phyloP scores from a whole-genome alignment of 179 eudicot genomes.

The Beta lomatogona region DNA sequence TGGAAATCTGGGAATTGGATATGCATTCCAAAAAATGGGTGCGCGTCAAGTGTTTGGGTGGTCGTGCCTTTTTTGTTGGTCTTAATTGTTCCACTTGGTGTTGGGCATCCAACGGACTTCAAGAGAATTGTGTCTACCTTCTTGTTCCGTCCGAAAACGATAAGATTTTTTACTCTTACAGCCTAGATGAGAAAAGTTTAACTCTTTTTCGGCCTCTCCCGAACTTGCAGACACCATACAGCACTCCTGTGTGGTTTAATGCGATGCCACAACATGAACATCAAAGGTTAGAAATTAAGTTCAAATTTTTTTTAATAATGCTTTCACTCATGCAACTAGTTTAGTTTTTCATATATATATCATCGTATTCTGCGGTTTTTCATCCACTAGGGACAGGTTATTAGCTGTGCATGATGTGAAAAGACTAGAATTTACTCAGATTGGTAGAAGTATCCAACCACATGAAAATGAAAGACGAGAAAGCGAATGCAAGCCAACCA shows the following conservation, averaged over 20 bases:
- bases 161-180: background rate
- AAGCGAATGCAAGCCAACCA: background rate
- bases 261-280: slow-evolving; percentile 4
- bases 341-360: background rate
- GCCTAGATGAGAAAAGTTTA: slow-evolving; percentile 5
- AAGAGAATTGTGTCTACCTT: slow-evolving; percentile 24
- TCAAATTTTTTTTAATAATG: background rate
- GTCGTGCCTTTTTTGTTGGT: no score
- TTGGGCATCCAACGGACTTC: background rate
- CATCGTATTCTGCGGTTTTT: background rate
- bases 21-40: no score
- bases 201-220: background rate
- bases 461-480: background rate
- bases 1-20: no score
- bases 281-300: slow-evolving; percentile 7
- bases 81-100: background rate
- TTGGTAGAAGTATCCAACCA: background rate
- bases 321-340: background rate
- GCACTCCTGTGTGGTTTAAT: background rate
- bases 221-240: background rate
- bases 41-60: no score
- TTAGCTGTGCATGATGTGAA: background rate
- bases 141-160: background rate
- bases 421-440: background rate
- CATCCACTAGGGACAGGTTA: background rate